Conservation (phyloP, 2,329 filamentous ascomycete genomes). For the Macrophomina phaseolina region DNA sequence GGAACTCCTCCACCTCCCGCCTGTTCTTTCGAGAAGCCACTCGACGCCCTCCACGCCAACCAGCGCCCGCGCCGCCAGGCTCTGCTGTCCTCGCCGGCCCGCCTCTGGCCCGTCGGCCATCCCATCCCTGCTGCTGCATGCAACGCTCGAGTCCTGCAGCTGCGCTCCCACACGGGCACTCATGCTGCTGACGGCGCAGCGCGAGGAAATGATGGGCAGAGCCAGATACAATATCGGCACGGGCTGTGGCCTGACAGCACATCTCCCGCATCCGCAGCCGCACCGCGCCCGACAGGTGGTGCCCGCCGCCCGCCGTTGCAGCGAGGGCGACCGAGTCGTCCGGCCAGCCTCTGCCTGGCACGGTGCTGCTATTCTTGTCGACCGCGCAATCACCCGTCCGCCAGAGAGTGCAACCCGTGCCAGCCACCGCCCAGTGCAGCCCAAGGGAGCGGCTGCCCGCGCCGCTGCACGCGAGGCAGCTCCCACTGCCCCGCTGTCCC, state of each 20-base stretch:
- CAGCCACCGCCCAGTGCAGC: conserved; percentile 2
- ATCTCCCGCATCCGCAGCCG: neutral
- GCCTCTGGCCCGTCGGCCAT: neutral
- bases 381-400: neutral
- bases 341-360: conserved; percentile 10
- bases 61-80: neutral
- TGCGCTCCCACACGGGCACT: neutral
- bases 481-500: conserved; percentile 3
- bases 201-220: neutral
- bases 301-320: neutral
- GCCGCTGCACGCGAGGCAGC: neutral
- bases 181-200: conserved; percentile 10
- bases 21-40: conserved; percentile 3
- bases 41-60: conserved; percentile 9
- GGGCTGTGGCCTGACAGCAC: conserved; percentile 5
- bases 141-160: neutral
- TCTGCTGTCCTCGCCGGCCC: neutral
- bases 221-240: neutral
- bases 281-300: neutral
- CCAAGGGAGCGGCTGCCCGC: conserved; percentile 2
- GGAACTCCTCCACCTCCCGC: neutral
- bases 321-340: neutral
- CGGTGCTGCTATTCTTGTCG: neutral
- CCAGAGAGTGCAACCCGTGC: neutral
- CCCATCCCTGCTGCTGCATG: conserved; percentile 9